phyloP scores from a whole-genome alignment of 371 early-diverging fungal genomes.

The Apophysomyces variabilis region DNA sequence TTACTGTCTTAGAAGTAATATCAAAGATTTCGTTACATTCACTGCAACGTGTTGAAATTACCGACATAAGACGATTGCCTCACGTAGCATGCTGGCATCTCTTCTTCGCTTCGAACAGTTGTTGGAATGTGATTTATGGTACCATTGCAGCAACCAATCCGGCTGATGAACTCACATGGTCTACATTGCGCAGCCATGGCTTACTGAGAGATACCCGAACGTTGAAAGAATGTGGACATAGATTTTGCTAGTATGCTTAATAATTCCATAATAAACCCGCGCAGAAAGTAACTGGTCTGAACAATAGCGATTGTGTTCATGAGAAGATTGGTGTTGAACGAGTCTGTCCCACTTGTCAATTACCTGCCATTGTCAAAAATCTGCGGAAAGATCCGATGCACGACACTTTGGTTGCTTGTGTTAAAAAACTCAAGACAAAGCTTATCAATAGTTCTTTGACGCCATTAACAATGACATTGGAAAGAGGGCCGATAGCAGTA shows the following conservation, averaged over 20 bases:
- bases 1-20: too few species aligned
- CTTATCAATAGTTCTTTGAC: not conserved
- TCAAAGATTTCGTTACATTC: too few species aligned
- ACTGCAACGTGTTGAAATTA: too few species aligned
- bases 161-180: not conserved
- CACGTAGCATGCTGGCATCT: slow-evolving; percentile 3
- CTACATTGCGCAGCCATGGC: not conserved
- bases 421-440: slow-evolving; percentile 18
- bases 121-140: slow-evolving; percentile 26
- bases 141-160: not conserved
- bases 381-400: slow-evolving; percentile 29
- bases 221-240: slow-evolving; percentile 36
- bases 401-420: slow-evolving; percentile 30
- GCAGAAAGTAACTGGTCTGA: too few species aligned
- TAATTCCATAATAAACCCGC: too few species aligned
- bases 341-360: slow-evolving; percentile 26
- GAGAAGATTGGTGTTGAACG: slow-evolving; percentile 19
- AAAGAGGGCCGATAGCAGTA: not conserved
- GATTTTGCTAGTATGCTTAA: slow-evolving; percentile 20
- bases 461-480: slow-evolving; percentile 1
- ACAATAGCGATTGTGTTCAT: slow-evolving; percentile 23
- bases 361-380: slow-evolving; percentile 31
- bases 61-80: too few species aligned
- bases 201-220: slow-evolving; percentile 24
- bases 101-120: slow-evolving; percentile 19